Base-by-base conservation (phyloP, 1,139 yeast species). In the Debaryomyces sp. region DNA sequence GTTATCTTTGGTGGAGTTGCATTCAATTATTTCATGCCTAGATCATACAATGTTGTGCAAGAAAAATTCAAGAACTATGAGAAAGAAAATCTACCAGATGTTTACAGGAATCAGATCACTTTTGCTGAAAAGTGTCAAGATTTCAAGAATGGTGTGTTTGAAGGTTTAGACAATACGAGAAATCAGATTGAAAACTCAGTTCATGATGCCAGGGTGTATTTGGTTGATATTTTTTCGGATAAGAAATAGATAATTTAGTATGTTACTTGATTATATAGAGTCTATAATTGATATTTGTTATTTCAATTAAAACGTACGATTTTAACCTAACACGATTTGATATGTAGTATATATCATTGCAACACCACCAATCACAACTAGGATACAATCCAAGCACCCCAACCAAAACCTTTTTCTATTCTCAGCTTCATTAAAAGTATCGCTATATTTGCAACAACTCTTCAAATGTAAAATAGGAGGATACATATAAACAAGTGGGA, bases 401-500 rank as follows among this genome's bases (percentile, higher is more conserved):
- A 71, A 54, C 62, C 66, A 63, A 47, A 56, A 63, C 46, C 68
- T 61, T 29, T 54, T 56, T 13, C 52, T 54, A 15, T 56, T 60
- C 35, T 64, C 71, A 1, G 47, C 33, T 3, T 48, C 45, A 36
- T 54, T 45, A 44, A 62, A 49, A 1, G 57, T 55, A 9, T 55
- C 58, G 41, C 57, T 56, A 35, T 54, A 52, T 13, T 46, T 49
- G 56, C 77, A 73, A 54, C 54, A 51, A 21, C 51, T 64, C 53
- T 67, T 70, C 52, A 80, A 71, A 63, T 92, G 97, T 49, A 94
- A 77, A 65, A 94, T 59, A 3, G 99, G 97, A 3, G 99, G 99
- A 63, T 89, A 95, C 44, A 94, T 84, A 69, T 92, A 94, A 46
- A 94, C 96, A 68, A 94, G 79, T 5, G 99, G 99, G 52, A 94